These are phyloP conservation scores for Colletotrichum sidae DNA, from an alignment of 2,329 filamentous ascomycete species.

Conservation along the genomic window DNA sequence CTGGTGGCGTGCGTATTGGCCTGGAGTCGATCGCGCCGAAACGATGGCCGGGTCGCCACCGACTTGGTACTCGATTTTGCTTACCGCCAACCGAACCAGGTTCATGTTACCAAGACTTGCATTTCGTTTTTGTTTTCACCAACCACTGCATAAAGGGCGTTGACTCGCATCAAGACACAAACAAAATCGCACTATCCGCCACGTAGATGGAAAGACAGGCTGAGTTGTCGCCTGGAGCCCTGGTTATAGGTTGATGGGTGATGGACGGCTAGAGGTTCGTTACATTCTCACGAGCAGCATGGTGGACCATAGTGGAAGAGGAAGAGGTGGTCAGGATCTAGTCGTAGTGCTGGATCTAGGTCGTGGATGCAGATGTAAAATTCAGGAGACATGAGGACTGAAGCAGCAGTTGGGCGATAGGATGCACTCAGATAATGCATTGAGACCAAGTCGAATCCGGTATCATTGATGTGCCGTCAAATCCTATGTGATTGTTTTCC, in stretches of 20 bases:
- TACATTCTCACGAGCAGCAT: constrained; percentile 28
- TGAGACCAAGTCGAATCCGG: constrained; percentile 13
- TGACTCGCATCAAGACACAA: constrained; percentile 34
- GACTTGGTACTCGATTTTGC: constrained; percentile 23
- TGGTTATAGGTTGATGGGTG: neutral
- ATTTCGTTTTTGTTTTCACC: constrained; percentile 35
- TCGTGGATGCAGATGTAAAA: constrained; percentile 23
- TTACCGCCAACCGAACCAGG: constrained; percentile 22
- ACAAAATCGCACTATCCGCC: constrained; percentile 32
- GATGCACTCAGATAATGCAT: constrained; percentile 30
- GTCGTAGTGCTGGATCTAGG: constrained; percentile 26
- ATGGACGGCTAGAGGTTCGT: constrained; percentile 22
- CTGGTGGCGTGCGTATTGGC: neutral
- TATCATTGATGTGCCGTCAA: neutral
- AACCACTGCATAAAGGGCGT: constrained; percentile 36
- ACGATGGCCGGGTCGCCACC: neutral
- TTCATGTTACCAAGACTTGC: constrained; percentile 35
- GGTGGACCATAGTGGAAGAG: neutral
- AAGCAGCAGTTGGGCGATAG: constrained; percentile 20
- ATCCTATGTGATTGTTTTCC: constrained; percentile 13
- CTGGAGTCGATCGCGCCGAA: neutral
- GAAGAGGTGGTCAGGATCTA: constrained; percentile 17
- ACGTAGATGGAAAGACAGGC: constrained; percentile 29
- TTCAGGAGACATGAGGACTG: constrained; percentile 29
- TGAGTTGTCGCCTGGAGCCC: constrained; percentile 10